phyloP scores from a whole-genome alignment of 192 early-diverging fungal genomes.

The Kappamyces sp. region DNA sequence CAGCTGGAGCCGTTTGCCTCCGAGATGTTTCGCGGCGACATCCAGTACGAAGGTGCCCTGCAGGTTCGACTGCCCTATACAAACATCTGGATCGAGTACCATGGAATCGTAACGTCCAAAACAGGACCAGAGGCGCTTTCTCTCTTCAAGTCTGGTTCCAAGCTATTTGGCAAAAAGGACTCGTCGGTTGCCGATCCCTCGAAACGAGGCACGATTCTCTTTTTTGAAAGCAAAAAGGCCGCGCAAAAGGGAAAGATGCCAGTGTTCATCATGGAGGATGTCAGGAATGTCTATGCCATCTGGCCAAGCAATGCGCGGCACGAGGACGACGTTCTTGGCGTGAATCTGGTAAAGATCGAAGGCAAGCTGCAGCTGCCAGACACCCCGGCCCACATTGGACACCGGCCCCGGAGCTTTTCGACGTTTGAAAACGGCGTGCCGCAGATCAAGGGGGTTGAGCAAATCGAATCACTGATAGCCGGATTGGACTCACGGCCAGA shows the following conservation, averaged over 20 bases:
- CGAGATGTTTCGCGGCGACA: conserved; percentile 16
- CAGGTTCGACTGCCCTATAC: conserved; percentile 27
- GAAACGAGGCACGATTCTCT: conserved; percentile 27
- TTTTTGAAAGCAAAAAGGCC: conserved; percentile 31
- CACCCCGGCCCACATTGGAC: neutral
- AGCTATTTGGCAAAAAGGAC: conserved; percentile 31
- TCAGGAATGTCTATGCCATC: conserved; percentile 11
- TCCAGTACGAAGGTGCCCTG: conserved; percentile 31
- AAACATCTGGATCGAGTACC: conserved; percentile 26
- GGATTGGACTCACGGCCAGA: conserved; percentile 19
- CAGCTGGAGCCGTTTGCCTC: conserved; percentile 26
- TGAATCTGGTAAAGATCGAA: conserved; percentile 17
- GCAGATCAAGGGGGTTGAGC: neutral
- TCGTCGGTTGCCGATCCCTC: conserved; percentile 2
- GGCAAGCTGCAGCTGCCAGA: neutral
- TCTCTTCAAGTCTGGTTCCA: conserved; percentile 12
- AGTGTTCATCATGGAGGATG: conserved; percentile 22
- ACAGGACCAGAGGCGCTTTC: conserved; percentile 13
- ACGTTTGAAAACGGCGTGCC: neutral
- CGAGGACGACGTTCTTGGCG: conserved; percentile 9
- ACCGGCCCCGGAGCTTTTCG: neutral
- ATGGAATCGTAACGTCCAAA: conserved; percentile 31
- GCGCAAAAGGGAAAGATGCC: conserved; percentile 28
- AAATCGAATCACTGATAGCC: conserved; percentile 6
- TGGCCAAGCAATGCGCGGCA: conserved; percentile 18